A percentile compares a stretch with the other conserved stretches of the same genome.
Evolutionary conservation across 1,284 basidiomycete species (phyloP).

Genomic region (Athelia psychrophila): DNA sequence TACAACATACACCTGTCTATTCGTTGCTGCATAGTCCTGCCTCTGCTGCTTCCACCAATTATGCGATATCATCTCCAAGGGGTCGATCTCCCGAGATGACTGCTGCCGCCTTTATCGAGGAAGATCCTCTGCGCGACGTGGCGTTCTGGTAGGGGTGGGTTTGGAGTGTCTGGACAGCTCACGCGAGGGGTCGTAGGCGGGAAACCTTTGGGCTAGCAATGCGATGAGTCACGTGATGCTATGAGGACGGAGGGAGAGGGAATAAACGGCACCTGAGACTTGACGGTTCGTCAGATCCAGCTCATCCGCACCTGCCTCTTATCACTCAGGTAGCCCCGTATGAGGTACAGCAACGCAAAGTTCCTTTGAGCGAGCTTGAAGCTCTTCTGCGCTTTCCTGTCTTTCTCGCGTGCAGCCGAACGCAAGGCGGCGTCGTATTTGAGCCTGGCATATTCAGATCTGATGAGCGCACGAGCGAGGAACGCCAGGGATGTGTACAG

Average conservation of each 20-base stretch:
- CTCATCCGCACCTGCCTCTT: conserved; percentile 62
- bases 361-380: conserved; percentile 43
- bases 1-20: conserved; percentile 40
- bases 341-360: conserved; percentile 56
- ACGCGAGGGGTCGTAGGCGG: conserved; percentile 5
- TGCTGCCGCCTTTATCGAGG: too few species aligned
- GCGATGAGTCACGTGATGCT: background rate
- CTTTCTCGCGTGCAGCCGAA: conserved; percentile 30
- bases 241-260: background rate
- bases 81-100: conserved; percentile 50
- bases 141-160: conserved; percentile 28
- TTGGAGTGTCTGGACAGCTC: background rate
- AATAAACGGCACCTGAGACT: conserved; percentile 38
- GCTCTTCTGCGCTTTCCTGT: conserved; percentile 34
- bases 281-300: conserved; percentile 57
- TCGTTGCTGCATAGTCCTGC: conserved; percentile 55
- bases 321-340: conserved; percentile 53
- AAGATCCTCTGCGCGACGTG: conserved; percentile 70
- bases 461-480: background rate
- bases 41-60: conserved; percentile 66
- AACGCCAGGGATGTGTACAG: conserved; percentile 1
- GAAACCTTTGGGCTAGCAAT: conserved; percentile 27
- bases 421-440: conserved; percentile 36
- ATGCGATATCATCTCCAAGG: conserved; percentile 47
- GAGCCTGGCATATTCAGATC: conserved; percentile 34